Evolutionary conservation across 805 yeast genomes (phyloP).

Genomic region (Candida bentonensis): DNA sequence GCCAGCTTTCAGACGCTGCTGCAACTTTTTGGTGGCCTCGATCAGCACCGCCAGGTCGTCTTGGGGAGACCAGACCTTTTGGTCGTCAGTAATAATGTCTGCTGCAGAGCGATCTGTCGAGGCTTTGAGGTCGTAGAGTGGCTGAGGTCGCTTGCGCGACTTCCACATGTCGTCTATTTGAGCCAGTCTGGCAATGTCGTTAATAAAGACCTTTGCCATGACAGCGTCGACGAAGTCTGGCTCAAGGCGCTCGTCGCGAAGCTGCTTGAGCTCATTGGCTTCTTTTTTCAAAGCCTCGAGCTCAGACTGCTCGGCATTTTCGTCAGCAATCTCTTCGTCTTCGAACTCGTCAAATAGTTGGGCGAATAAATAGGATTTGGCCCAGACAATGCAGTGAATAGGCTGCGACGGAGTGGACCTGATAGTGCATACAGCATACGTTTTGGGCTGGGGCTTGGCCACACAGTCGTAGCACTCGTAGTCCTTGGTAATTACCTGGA

Average conservation of each 20-base stretch:
- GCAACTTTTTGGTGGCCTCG: constrained; percentile 34
- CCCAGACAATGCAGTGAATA: constrained; percentile 95
- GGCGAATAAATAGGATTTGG: constrained; percentile 74
- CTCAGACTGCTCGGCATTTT: constrained; percentile 26
- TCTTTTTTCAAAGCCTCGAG: constrained; percentile 21
- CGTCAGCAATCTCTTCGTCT: constrained; percentile 47
- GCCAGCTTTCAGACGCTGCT: constrained; percentile 31
- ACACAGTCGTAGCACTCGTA: constrained; percentile 93
- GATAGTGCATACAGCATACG: constrained; percentile 93
- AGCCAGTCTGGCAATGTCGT: constrained; percentile 67
- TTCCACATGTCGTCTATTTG: constrained; percentile 68
- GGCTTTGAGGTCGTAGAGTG: constrained; percentile 26
- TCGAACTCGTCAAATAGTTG: constrained; percentile 47
- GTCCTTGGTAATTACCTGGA: constrained; percentile 73
- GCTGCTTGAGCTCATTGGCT: constrained; percentile 21
- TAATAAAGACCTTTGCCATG: constrained; percentile 37
- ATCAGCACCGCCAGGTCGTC: constrained; percentile 52
- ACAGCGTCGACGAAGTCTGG: constrained; percentile 21
- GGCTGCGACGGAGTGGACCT: constrained; percentile 95
- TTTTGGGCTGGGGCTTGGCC: constrained; percentile 73
- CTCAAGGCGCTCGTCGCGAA: constrained; percentile 20
- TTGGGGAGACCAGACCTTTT: constrained; percentile 41
- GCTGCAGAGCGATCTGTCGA: constrained; percentile 11
- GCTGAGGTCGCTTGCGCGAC: constrained; percentile 51
- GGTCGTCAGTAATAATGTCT: constrained; percentile 24